A percentile compares a stretch with the other conserved stretches of the same genome.
Conservation (phyloP, 2,329 filamentous ascomycete species). For the Colletotrichum plurivorum region DNA sequence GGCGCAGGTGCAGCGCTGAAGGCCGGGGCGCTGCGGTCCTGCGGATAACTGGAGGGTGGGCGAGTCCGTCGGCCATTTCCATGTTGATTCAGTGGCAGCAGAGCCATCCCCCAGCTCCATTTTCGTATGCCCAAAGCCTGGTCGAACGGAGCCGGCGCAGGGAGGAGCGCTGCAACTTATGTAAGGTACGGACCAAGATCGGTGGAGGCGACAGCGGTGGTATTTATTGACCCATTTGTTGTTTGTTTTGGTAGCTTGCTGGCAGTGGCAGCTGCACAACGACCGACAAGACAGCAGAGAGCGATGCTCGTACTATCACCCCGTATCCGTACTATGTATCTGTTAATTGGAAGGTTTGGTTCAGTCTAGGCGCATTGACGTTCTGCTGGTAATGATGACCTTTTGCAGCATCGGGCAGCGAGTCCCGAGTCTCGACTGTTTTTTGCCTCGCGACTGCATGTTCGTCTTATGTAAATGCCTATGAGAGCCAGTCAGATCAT, state of each 20-base stretch:
- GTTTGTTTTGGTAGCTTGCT: constrained; percentile 21
- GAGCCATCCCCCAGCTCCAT: constrained; percentile 8
- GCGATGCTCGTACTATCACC: too few relatives aligned
- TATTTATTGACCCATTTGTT: constrained; percentile 6
- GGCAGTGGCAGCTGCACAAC: too few relatives aligned
- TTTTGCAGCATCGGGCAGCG: background rate
- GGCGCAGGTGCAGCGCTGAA: background rate
- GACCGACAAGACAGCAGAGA: too few relatives aligned
- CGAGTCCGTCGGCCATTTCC: constrained; percentile 32
- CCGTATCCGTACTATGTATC: too few relatives aligned
- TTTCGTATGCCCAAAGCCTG: constrained; percentile 12
- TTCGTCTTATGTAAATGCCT: constrained; percentile 14
- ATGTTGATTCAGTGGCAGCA: background rate
- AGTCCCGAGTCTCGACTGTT: background rate
- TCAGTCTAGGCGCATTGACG: constrained; percentile 14
- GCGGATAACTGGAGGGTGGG: constrained; percentile 29
- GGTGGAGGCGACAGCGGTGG: constrained; percentile 7
- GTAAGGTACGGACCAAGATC: constrained; percentile 33
- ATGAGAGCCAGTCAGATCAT: too few relatives aligned
- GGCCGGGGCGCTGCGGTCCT: background rate
- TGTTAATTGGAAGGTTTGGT: constrained; percentile 22
- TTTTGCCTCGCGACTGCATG: background rate
- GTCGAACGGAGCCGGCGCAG: constrained; percentile 17
- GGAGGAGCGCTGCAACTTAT: constrained; percentile 26
- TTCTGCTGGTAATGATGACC: background rate